These are phyloP conservation scores for Aspergillus unguis DNA, from an alignment of 2,329 filamentous ascomycete species.

Conservation along the genomic window DNA sequence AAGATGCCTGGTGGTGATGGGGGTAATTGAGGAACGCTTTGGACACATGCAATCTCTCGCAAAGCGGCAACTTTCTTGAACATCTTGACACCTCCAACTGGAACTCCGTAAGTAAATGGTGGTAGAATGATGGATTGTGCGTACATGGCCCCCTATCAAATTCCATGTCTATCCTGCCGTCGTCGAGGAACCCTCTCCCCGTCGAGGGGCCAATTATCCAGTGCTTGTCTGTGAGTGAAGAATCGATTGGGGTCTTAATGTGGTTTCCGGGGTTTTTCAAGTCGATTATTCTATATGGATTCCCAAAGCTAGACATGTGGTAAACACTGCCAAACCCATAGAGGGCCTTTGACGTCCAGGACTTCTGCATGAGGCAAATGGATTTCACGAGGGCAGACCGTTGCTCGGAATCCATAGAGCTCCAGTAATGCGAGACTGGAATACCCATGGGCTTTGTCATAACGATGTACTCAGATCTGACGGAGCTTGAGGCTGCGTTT, in stretches of 20 bases:
- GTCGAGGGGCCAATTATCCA: conserved; percentile 33
- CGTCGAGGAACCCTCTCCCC: conserved; percentile 31
- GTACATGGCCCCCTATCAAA: conserved; percentile 17
- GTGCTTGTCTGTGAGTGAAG: conserved; percentile 7
- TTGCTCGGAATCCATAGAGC: conserved; percentile 23
- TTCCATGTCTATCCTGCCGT: conserved; percentile 23
- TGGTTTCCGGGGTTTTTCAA: conserved; percentile 17
- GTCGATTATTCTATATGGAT: neutral
- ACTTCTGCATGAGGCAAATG: conserved; percentile 30
- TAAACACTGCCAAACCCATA: conserved; percentile 26
- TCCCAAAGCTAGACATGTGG: conserved; percentile 27
- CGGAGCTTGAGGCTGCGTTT: neutral
- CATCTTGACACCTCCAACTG: conserved; percentile 29
- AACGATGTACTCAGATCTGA: conserved; percentile 14
- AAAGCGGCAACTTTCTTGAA: conserved; percentile 33
- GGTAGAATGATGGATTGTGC: neutral
- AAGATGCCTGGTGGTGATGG: conserved; percentile 31
- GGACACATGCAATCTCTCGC: conserved; percentile 32
- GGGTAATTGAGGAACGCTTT: conserved; percentile 28
- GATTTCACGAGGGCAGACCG: conserved; percentile 25
- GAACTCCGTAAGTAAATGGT: conserved; percentile 8
- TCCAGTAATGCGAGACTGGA: conserved; percentile 30
- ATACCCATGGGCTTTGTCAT: conserved; percentile 26
- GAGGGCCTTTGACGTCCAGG: conserved; percentile 32
- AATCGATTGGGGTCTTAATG: conserved; percentile 27